Base-by-base conservation (phyloP, 345 rosid species). In the Pugionium dolabratum region DNA sequence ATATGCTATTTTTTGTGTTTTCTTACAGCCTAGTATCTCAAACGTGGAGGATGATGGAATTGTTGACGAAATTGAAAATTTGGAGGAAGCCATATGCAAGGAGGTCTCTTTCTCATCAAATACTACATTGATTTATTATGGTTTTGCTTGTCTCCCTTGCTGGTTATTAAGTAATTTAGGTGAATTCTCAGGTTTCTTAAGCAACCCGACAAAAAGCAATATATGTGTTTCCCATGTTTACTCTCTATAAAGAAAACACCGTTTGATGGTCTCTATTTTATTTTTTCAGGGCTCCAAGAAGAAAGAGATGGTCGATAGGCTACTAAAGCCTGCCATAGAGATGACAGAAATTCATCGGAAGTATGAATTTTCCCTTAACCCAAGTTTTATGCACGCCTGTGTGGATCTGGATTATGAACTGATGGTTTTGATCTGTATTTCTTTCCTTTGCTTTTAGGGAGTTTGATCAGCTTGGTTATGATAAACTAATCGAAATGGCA, bases 401-500 rank as follows among this genome's bases (percentile, higher is more conserved):
- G 61, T 53, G 28, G 51, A 63, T 26, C 10, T 52, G 26, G 27
- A 54, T 36, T 65, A 47, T 59, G 49, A 42, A 64, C 46, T 59
- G 30, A 52, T n/a, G 25, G 59, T 75, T 42, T 29, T 54, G 6
- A 10, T 28, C 4, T 34, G 39, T 41, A 9, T 60, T 35, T 44
- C 51, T 34, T 45, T 9, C 58, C 60, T 59, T 56, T 59, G 9
- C 76, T n/a, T 18, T 18, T 71, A 91, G 98, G 86, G 94, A 85
- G 75, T 76, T 89, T 36, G 83, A 84, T 76, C 88, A 77, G 57
- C 80, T 72, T 78, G 92, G 94, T 41, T 72, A 81, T 74, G 90
- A 91, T 64, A 85, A 85, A 64, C 98, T 91, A 63, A 79, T 84
- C 47, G 75, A 74, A 51, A 80, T 86, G 88, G 95, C 96, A 70